These are phyloP conservation scores for Chaetomium globosum DNA, from an alignment of 2,329 filamentous ascomycete species.

Conservation along the genomic window DNA sequence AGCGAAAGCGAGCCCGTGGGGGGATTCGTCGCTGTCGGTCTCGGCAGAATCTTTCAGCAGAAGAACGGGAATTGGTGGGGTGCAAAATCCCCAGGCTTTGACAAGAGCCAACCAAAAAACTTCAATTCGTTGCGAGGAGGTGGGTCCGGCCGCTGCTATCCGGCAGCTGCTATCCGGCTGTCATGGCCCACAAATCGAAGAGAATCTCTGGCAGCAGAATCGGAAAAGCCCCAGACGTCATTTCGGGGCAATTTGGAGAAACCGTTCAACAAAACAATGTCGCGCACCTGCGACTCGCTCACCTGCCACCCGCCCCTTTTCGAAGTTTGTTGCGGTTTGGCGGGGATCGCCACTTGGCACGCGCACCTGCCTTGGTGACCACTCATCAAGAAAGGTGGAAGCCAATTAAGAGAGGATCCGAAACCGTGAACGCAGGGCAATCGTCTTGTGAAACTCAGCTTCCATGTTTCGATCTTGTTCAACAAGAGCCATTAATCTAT, in stretches of 20 bases:
- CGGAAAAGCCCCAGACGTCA: not conserved
- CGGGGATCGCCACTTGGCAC: constrained; percentile 4
- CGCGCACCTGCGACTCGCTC: not conserved
- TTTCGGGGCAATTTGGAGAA: not conserved
- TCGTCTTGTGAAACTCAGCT: not conserved
- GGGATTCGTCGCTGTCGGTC: not conserved
- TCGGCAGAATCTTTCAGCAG: not conserved
- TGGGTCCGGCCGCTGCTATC: not conserved
- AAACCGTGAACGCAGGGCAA: not conserved
- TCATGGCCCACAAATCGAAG: not conserved
- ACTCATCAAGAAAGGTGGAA: too few species aligned
- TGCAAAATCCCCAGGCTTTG: not conserved
- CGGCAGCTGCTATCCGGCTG: not conserved
- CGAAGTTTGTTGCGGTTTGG: not conserved
- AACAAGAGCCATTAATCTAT: not conserved
- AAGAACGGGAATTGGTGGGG: constrained; percentile 1
- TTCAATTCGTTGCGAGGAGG: not conserved
- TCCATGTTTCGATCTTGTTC: not conserved
- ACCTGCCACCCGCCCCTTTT: not conserved
- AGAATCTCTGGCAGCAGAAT: not conserved
- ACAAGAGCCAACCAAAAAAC: not conserved
- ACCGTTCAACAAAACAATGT: not conserved
- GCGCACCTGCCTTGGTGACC: not conserved
- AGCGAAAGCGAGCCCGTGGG: constrained; percentile 27
- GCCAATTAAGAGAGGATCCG: constrained; percentile 1